These are phyloP conservation scores for Poa pratensis DNA, from an alignment of 176 grass and related monocot species.

Conservation along the genomic window DNA sequence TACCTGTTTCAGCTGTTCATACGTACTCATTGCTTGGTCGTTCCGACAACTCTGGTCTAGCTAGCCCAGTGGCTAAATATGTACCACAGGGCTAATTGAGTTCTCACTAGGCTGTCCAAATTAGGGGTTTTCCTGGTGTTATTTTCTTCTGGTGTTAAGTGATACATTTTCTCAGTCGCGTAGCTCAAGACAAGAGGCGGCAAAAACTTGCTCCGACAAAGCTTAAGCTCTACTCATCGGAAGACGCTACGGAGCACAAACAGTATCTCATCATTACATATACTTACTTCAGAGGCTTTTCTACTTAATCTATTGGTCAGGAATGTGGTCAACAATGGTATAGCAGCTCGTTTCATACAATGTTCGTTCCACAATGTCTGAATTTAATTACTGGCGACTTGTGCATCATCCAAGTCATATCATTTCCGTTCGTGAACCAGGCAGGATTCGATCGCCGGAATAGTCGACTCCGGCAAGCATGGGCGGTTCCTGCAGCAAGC, in stretches of 20 bases:
- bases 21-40: not conserved
- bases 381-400: no score
- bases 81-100: not conserved
- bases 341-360: no score
- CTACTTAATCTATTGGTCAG: not conserved
- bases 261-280: not conserved
- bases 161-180: not conserved
- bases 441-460: constrained; percentile 45
- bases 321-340: not conserved
- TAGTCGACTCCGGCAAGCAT: constrained; percentile 39
- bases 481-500: constrained; percentile 38
- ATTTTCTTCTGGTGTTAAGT: not conserved
- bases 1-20: constrained; percentile 39
- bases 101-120: not conserved
- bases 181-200: not conserved
- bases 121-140: not conserved
- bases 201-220: no score
- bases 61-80: not conserved
- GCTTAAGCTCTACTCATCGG: no score
- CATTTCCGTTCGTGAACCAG: constrained; percentile 46
- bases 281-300: not conserved
- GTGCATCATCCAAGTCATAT: not conserved
- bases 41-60: not conserved
- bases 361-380: not conserved
- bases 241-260: no score